These are phyloP conservation scores for Dentipellis fragilis DNA, from an alignment of 768 basidiomycete species.

Conservation along the genomic window DNA sequence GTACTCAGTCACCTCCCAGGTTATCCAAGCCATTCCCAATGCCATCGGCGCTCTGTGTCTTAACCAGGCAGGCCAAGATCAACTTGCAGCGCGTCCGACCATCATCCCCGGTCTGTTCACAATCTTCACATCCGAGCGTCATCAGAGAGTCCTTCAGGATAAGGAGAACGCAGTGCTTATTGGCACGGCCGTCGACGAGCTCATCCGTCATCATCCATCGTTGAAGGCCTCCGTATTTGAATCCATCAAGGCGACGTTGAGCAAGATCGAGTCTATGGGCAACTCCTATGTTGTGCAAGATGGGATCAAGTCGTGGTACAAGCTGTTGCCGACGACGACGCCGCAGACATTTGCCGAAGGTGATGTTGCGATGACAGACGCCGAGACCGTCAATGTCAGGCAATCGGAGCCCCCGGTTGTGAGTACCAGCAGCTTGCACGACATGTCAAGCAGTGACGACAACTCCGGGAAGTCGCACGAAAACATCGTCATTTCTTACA, in stretches of 20 bases:
- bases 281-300: conserved; percentile 43
- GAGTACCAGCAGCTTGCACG: conserved; percentile 4
- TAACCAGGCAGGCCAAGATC: conserved; percentile 80
- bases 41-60: conserved; percentile 95
- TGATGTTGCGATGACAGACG: conserved; percentile 11
- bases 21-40: conserved; percentile 87
- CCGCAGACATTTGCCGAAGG: conserved; percentile 1
- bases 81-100: conserved; percentile 64
- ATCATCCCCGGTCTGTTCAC: conserved; percentile 81
- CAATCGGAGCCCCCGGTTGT: conserved; percentile 1
- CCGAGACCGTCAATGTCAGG: conserved; percentile 1
- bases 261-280: conserved; percentile 68
- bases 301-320: conserved; percentile 61
- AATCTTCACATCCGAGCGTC: conserved; percentile 77
- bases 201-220: conserved; percentile 90
- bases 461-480: conserved; percentile 44
- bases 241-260: conserved; percentile 59
- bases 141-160: conserved; percentile 78
- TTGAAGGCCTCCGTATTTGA: conserved; percentile 76
- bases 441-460: background rate
- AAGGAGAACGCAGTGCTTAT: conserved; percentile 88
- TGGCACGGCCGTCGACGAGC: conserved; percentile 87
- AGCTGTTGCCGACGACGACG: conserved; percentile 24
- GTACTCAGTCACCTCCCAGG: conserved; percentile 31
- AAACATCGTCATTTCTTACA: conserved; percentile 66